phyloP scores from a whole-genome alignment of 805 yeast genomes.

The Brettanomyces naardenensis region DNA sequence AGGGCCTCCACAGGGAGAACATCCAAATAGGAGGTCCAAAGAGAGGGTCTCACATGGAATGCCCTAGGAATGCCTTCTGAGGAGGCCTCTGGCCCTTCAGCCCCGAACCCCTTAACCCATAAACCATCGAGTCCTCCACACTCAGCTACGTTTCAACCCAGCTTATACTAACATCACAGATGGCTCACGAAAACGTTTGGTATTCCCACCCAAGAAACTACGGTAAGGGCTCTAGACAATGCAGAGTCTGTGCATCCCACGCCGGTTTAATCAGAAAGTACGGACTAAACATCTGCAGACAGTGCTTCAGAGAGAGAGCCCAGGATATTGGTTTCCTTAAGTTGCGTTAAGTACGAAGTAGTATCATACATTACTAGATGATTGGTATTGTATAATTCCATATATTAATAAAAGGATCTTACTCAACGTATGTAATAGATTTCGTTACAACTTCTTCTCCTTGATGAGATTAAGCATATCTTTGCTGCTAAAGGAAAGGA shows the following conservation, averaged over 20 bases:
- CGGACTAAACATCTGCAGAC: slow-evolving; percentile 99
- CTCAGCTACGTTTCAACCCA: too few relatives aligned
- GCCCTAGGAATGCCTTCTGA: too few relatives aligned
- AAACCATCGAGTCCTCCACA: too few relatives aligned
- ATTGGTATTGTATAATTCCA: slow-evolving; percentile 5
- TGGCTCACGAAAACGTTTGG: slow-evolving; percentile 99
- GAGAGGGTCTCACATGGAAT: too few relatives aligned
- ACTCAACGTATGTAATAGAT: not conserved
- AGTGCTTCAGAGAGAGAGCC: slow-evolving; percentile 99
- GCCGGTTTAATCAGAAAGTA: slow-evolving; percentile 99
- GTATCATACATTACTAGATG: too few relatives aligned
- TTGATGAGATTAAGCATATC: slow-evolving; percentile 17
- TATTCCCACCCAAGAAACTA: slow-evolving; percentile 99
- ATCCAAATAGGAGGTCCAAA: too few relatives aligned
- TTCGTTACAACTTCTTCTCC: not conserved
- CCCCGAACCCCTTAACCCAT: too few relatives aligned
- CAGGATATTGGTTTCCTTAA: slow-evolving; percentile 98
- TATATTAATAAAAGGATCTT: not conserved
- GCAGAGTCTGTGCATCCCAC: slow-evolving; percentile 99
- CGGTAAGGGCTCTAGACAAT: slow-evolving; percentile 99
- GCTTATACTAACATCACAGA: slow-evolving; percentile 34
- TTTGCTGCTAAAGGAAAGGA: slow-evolving; percentile 13
- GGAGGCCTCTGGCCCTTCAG: too few relatives aligned
- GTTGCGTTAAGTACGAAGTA: slow-evolving; percentile 88
- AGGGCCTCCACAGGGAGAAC: too few relatives aligned